These are phyloP conservation scores for Fusarium sp. DNA, from an alignment of 2,329 filamentous ascomycete genomes.

Conservation along the genomic window DNA sequence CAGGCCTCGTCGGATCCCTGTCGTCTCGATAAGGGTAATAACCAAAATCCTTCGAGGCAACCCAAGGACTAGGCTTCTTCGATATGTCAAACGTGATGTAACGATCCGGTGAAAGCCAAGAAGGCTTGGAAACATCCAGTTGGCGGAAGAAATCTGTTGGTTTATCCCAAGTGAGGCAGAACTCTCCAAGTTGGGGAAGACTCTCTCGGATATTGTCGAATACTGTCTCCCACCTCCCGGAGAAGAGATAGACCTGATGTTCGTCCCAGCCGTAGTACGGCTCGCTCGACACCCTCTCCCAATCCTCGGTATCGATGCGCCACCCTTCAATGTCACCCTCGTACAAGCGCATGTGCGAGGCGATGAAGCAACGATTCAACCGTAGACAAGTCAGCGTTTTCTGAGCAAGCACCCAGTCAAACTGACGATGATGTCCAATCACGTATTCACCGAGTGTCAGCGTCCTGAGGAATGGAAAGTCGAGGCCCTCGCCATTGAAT, in stretches of 20 bases:
- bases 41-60: not conserved
- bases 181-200: constrained; percentile 30
- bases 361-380: constrained; percentile 20
- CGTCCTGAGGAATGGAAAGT: constrained; percentile 37
- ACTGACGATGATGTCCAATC: constrained; percentile 38
- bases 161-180: constrained; percentile 12
- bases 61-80: not conserved
- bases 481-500: constrained; percentile 38
- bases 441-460: constrained; percentile 31
- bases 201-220: constrained; percentile 33
- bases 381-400: constrained; percentile 19
- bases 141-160: not conserved
- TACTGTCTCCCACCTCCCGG: constrained; percentile 33
- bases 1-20: not conserved
- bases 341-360: constrained; percentile 9
- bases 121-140: not conserved
- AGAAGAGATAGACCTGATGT: constrained; percentile 17
- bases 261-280: not conserved
- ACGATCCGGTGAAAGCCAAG: not conserved
- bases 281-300: constrained; percentile 11
- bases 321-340: not conserved
- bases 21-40: not conserved
- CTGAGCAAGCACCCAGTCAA: constrained; percentile 42
- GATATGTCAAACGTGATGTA: not conserved
- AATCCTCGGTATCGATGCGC: constrained; percentile 21